These are phyloP conservation scores for Onygena corvina DNA, from an alignment of 2,329 filamentous ascomycete species.

Conservation along the genomic window DNA sequence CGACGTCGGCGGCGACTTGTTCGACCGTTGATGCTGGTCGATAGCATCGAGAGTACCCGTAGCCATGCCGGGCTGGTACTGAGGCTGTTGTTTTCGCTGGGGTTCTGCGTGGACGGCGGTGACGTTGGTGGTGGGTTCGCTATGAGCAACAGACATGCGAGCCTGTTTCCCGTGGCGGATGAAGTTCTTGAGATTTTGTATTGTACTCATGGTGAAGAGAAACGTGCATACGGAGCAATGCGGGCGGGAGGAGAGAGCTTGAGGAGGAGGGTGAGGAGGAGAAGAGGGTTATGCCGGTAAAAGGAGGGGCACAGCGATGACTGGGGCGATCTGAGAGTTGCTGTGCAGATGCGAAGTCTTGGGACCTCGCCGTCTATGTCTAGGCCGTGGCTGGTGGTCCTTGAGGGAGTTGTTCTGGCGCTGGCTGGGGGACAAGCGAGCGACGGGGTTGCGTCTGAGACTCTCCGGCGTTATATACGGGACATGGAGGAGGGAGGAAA, in stretches of 20 bases:
- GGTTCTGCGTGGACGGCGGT: constrained; percentile 54
- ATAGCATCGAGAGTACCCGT: constrained; percentile 51
- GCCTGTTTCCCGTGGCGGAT: constrained; percentile 97
- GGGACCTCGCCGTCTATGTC: no score
- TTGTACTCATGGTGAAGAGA: constrained; percentile 49
- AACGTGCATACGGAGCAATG: not conserved
- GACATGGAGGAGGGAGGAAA: not conserved
- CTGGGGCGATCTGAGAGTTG: not conserved
- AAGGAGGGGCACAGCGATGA: not conserved
- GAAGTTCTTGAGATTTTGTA: constrained; percentile 96
- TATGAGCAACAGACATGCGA: constrained; percentile 51
- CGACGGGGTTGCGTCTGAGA: constrained; percentile 1
- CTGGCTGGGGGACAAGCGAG: constrained; percentile 2
- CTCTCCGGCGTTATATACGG: not conserved
- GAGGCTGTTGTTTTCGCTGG: constrained; percentile 41
- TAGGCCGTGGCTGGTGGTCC: no score
- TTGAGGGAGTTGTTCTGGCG: no score
- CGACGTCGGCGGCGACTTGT: constrained; percentile 4
- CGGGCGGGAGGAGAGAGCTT: not conserved
- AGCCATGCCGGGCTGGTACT: constrained; percentile 36
- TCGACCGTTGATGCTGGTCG: constrained; percentile 41
- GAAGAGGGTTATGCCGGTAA: not conserved
- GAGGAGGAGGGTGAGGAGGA: not conserved
- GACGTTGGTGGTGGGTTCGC: constrained; percentile 51
- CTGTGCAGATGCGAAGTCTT: no score